Evolutionary conservation across 352 stramenopile species (phyloP), one percentile per base, ranked within the genome.

Genomic region (Phytopythium mirpurense): DNA sequence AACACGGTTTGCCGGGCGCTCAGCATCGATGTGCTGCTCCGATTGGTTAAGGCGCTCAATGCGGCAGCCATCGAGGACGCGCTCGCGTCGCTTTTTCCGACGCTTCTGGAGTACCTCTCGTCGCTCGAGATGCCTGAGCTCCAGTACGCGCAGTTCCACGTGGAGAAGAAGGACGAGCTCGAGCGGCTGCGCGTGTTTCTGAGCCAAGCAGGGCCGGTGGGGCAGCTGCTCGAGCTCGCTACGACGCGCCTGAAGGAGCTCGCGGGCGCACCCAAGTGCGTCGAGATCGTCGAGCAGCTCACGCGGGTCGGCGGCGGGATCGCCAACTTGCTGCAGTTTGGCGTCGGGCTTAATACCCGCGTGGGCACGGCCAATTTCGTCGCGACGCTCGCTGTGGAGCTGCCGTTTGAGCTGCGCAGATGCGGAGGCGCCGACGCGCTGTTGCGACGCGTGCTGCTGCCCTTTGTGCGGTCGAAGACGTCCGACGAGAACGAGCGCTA

Each of bases 81-180:
- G 0, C 62, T 93, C 21, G 72, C 75, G 3, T 51, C 70, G 7
- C 69, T 90, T 5, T 56, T 89, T 5, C 58, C 90, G 7, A 86
- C 83, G 38, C 60, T 90, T 2, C 54, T 93, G 19, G 78, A 89
- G 52, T 93, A 87, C 51, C 57, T 93, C 47, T 90, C 79, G n/a
- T 93, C 83, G 1, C 38, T 93, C 6, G 83, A 93, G 56, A 85
- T 93, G 76, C 80, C 83, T 0, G 78, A 89, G 54, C 63, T 93
- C 0, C 83, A 93, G 60, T 93, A 93, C 49, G 83, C 83, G 5
- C 83, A 93, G 60, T 93, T 93, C 50, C 83, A 93, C 38, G 83
- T 93, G 31, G 65, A 90, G 51, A 86, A 93, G 61, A 93, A 93
- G 56, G 78, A 88, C 29, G 71, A 93, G 48, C 61, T 93, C 16